These are phyloP conservation scores for Phellopilus nigrolimitatus DNA, from an alignment of 1,284 basidiomycete species.

Conservation along the genomic window DNA sequence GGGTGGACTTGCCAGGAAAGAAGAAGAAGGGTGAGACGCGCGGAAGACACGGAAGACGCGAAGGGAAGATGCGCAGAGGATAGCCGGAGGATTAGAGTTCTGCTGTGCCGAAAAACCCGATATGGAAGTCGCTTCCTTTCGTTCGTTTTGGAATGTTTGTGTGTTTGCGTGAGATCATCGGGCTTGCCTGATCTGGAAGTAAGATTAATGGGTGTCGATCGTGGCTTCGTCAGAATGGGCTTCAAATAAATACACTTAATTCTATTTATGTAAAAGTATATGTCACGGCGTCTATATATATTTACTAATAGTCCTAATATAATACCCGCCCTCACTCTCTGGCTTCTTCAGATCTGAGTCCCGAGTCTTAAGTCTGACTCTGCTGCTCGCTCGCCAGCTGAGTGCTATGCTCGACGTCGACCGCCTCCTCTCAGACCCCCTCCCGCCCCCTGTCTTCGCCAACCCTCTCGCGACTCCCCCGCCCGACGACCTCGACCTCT, in stretches of 20 bases:
- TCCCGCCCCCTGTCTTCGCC: not conserved
- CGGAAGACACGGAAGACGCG: too few relatives aligned
- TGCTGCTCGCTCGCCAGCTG: not conserved
- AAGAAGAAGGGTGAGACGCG: too few relatives aligned
- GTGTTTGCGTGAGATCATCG: conserved; percentile 6
- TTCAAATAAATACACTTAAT: not conserved
- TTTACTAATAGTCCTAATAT: conserved; percentile 1
- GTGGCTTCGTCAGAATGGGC: not conserved
- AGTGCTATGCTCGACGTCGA: not conserved
- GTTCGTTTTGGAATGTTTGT: not conserved
- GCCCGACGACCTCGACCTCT: too few relatives aligned
- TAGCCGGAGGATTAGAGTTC: not conserved
- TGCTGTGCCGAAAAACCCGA: not conserved
- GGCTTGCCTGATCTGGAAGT: too few relatives aligned
- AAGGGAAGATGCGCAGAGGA: not conserved
- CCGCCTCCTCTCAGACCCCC: not conserved
- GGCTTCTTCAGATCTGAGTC: too few relatives aligned
- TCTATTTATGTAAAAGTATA: conserved; percentile 12
- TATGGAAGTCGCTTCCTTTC: not conserved
- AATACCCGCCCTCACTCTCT: not conserved
- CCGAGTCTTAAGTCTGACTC: too few relatives aligned
- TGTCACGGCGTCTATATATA: conserved; percentile 10
- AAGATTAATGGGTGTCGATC: conserved; percentile 4
- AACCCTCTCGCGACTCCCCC: conserved; percentile 13
- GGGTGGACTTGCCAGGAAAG: too few relatives aligned